phyloP scores from a whole-genome alignment of 2,329 filamentous ascomycete genomes.

The Corinectria fuckeliana region DNA sequence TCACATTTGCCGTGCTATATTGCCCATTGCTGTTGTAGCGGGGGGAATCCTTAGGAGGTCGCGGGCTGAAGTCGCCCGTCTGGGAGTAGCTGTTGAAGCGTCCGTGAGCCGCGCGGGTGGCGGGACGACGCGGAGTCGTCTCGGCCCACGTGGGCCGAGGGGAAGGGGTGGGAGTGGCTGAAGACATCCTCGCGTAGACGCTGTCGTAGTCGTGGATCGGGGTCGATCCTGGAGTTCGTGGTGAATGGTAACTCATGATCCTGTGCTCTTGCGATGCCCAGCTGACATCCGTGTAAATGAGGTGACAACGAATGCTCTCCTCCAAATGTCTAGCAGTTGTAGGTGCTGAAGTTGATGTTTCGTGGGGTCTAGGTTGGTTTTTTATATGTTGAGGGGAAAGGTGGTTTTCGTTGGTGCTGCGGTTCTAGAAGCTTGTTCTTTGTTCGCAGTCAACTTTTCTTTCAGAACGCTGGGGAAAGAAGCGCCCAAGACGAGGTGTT shows the following conservation, averaged over 20 bases:
- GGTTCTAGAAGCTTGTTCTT: constrained; percentile 24
- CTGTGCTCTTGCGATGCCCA: constrained; percentile 45
- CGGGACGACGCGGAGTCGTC: constrained; percentile 58
- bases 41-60: constrained; percentile 61
- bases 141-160: constrained; percentile 60
- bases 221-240: constrained; percentile 53
- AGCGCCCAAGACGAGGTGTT: constrained; percentile 55
- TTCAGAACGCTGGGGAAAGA: constrained; percentile 34
- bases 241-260: constrained; percentile 50
- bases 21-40: constrained; percentile 68
- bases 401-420: constrained; percentile 31
- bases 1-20: constrained; percentile 72
- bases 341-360: constrained; percentile 30
- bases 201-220: constrained; percentile 57
- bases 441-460: constrained; percentile 30
- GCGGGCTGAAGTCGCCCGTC: constrained; percentile 47
- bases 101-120: constrained; percentile 55
- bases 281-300: constrained; percentile 40
- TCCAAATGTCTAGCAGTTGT: constrained; percentile 39
- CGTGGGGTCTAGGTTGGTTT: constrained; percentile 43
- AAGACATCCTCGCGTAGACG: constrained; percentile 57
- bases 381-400: constrained; percentile 22
- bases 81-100: constrained; percentile 49
- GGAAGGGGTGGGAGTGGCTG: constrained; percentile 63
- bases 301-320: constrained; percentile 34